Evolutionary conservation across 768 basidiomycete species (phyloP).

Genomic region (Stropharia rugosoannulata): DNA sequence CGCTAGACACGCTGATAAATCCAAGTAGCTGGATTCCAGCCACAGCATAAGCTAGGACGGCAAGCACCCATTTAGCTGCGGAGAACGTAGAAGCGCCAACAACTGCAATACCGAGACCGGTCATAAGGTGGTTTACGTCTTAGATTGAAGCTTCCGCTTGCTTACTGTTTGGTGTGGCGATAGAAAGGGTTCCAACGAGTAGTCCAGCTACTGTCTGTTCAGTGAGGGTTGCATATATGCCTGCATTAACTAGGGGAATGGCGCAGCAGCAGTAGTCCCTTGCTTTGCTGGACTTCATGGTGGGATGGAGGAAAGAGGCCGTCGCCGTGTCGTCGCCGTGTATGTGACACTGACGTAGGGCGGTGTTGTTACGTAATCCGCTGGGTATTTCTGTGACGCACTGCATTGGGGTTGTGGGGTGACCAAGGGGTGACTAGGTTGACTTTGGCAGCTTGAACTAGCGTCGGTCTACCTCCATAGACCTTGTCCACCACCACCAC

Average conservation of each 20-base stretch:
- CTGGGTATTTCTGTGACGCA: not conserved
- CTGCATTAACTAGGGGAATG: conserved; percentile 86
- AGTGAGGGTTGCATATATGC: conserved; percentile 76
- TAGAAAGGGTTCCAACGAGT: conserved; percentile 66
- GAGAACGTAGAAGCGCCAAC: conserved; percentile 85
- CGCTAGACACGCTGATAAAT: conserved; percentile 80
- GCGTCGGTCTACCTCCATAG: not conserved
- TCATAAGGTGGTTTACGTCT: conserved; percentile 1
- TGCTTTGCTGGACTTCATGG: conserved; percentile 44
- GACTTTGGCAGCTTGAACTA: not conserved
- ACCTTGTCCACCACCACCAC: conserved; percentile 10
- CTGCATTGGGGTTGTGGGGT: not conserved
- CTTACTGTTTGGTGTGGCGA: conserved; percentile 82
- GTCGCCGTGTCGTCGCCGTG: conserved; percentile 8
- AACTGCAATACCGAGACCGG: conserved; percentile 41
- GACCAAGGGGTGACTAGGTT: not conserved
- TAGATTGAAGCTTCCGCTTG: conserved; percentile 9
- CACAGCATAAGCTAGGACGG: conserved; percentile 71
- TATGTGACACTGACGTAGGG: conserved; percentile 9
- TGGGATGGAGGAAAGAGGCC: conserved; percentile 16
- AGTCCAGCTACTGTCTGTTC: conserved; percentile 76
- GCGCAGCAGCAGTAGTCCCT: conserved; percentile 94
- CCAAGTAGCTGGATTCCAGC: conserved; percentile 80
- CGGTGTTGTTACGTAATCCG: conserved; percentile 17
- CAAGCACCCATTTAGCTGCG: conserved; percentile 74